phyloP scores from a whole-genome alignment of 1,284 basidiomycete species.

The Heterobasidion irregulare region DNA sequence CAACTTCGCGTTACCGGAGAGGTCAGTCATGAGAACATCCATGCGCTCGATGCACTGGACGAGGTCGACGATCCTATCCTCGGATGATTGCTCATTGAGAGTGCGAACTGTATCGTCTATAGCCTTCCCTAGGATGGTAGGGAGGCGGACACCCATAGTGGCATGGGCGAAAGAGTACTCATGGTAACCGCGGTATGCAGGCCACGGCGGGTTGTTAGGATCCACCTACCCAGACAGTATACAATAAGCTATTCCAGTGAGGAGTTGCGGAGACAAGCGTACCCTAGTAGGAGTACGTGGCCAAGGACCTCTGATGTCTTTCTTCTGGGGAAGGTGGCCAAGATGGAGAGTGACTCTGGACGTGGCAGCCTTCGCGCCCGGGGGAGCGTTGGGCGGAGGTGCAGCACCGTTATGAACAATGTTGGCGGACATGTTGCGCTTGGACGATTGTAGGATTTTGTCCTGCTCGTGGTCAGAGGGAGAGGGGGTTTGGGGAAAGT shows the following conservation, averaged over 20 bases:
- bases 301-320: slow-evolving; percentile 58
- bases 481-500: slow-evolving; percentile 13
- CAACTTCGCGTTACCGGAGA: slow-evolving; percentile 73
- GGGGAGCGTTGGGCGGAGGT: slow-evolving; percentile 1
- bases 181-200: slow-evolving; percentile 91
- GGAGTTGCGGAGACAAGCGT: slow-evolving; percentile 14
- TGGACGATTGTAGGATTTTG: background rate
- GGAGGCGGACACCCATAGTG: slow-evolving; percentile 89
- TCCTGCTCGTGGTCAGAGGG: slow-evolving; percentile 10
- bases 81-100: slow-evolving; percentile 80
- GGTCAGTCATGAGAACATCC: slow-evolving; percentile 75
- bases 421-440: slow-evolving; percentile 6
- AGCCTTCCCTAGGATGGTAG: slow-evolving; percentile 93
- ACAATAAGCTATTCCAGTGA: background rate
- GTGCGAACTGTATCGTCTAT: slow-evolving; percentile 91
- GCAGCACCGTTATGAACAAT: background rate
- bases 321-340: slow-evolving; percentile 64
- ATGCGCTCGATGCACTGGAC: slow-evolving; percentile 83
- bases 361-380: slow-evolving; percentile 1
- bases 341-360: slow-evolving; percentile 38
- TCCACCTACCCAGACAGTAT: slow-evolving; percentile 43
- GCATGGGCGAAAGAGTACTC: slow-evolving; percentile 94
- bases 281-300: slow-evolving; percentile 68
- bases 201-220: slow-evolving; percentile 96
- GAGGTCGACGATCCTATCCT: slow-evolving; percentile 85